Conservation (phyloP, 257 asterid genomes). For the Przewalskia tangutica region DNA sequence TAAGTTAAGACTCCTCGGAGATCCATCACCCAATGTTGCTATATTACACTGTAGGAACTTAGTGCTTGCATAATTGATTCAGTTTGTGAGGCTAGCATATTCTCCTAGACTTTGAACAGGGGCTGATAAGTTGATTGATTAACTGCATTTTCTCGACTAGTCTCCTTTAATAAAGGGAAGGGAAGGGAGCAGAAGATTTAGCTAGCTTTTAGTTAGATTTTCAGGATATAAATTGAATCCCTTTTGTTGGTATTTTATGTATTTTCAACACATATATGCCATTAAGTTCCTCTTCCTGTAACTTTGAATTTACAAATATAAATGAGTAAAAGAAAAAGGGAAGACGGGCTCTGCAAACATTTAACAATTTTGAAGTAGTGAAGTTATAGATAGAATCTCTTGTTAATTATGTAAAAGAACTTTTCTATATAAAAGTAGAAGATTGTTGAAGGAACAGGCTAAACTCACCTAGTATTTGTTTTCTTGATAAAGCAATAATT, state of each 20-base stretch:
- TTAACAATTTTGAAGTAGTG: not conserved
- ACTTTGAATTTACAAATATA: not conserved
- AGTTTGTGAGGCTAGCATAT: not conserved
- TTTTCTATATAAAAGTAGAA: not conserved
- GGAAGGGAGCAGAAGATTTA: not conserved
- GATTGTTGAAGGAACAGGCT: not conserved
- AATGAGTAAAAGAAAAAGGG: not conserved
- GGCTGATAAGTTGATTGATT: not conserved
- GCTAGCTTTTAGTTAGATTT: not conserved
- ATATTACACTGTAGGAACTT: not conserved
- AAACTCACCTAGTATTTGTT: not conserved
- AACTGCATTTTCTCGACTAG: not conserved
- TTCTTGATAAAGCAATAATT: not conserved
- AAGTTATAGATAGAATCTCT: not conserved
- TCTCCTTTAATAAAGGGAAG: not conserved
- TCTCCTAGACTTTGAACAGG: not conserved
- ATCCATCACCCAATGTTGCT: not conserved
- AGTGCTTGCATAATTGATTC: not conserved
- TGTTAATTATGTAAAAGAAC: not conserved
- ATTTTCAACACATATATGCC: not conserved
- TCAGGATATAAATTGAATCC: not conserved
- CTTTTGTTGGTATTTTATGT: not conserved
- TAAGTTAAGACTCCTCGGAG: not conserved
- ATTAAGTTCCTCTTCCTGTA: not conserved
- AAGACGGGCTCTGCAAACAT: not conserved